Percentiles rank a stretch among this genome's conserved stretches.
phyloP scores from a whole-genome alignment of 805 yeast genomes.

The Starmera pachycereana region DNA sequence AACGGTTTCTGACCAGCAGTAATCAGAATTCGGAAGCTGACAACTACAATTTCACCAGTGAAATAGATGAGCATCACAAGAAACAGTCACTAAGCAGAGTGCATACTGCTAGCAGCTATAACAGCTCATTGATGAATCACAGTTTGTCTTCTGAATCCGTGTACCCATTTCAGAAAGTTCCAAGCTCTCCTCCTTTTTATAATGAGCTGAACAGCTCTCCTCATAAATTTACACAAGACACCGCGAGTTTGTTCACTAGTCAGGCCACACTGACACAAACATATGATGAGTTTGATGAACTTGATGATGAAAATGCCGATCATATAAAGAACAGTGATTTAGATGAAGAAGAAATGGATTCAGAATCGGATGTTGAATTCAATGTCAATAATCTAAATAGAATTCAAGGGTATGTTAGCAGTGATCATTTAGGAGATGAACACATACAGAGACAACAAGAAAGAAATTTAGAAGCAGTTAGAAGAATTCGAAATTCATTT shows the following conservation, averaged over 20 bases:
- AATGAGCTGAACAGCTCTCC: conserved; percentile 10
- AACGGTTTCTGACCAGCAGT: conserved; percentile 7
- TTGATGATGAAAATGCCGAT: neutral
- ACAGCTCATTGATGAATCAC: conserved; percentile 11
- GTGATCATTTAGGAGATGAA: conserved; percentile 12
- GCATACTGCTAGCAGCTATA: too few relatives aligned
- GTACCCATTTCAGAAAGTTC: conserved; percentile 10
- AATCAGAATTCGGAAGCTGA: conserved; percentile 9
- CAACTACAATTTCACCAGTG: too few relatives aligned
- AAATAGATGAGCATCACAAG: too few relatives aligned
- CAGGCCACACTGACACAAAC: conserved; percentile 14
- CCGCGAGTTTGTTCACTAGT: conserved; percentile 6
- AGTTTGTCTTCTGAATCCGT: conserved; percentile 15
- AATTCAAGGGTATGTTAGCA: conserved; percentile 15
- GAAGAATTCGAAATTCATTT: conserved; percentile 33
- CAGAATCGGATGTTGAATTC: conserved; percentile 14
- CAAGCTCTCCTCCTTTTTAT: conserved; percentile 16
- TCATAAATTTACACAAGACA: conserved; percentile 2
- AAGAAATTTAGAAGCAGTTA: conserved; percentile 22
- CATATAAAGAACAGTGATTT: too few relatives aligned
- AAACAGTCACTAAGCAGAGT: too few relatives aligned
- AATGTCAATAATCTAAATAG: conserved; percentile 14
- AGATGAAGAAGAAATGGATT: conserved; percentile 3
- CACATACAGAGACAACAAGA: conserved; percentile 15
- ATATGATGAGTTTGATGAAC: conserved; percentile 4